These are phyloP conservation scores for Quercus rubra DNA, from an alignment of 306 rosid species.

Conservation along the genomic window DNA sequence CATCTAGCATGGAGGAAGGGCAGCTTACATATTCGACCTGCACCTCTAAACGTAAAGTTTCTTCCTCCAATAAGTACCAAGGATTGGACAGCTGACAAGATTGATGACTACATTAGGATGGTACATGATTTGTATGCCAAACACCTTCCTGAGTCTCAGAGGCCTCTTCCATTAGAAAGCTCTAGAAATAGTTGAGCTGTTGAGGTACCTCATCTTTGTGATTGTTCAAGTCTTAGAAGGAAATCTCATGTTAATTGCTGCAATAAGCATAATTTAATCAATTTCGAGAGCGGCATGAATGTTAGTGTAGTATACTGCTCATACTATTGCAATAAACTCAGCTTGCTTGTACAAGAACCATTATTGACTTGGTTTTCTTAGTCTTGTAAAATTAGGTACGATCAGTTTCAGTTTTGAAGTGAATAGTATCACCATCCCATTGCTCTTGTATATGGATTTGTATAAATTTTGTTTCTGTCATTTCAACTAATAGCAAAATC, in stretches of 20 bases:
- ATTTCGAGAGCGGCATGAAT: background rate
- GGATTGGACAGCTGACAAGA: constrained; percentile 46
- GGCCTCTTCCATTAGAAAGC: constrained; percentile 31
- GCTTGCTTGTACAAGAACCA: background rate
- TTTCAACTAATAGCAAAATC: background rate
- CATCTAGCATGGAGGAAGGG: constrained; percentile 67
- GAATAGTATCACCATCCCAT: background rate
- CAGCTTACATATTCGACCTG: constrained; percentile 46
- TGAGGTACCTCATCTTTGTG: constrained; percentile 6
- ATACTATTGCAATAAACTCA: constrained; percentile 14
- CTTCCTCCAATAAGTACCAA: constrained; percentile 54
- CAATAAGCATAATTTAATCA: background rate
- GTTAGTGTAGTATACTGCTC: background rate
- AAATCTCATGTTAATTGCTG: background rate
- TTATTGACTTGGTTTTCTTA: background rate
- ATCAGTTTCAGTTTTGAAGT: background rate
- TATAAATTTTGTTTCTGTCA: background rate
- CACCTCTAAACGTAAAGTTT: constrained; percentile 45
- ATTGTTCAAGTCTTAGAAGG: background rate
- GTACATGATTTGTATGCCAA: constrained; percentile 35
- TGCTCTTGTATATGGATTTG: background rate
- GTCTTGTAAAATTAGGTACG: constrained; percentile 1
- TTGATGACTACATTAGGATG: constrained; percentile 38
- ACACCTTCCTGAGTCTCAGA: constrained; percentile 52
- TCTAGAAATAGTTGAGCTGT: background rate